These are phyloP conservation scores for Lenzites betulinus DNA, from an alignment of 768 basidiomycete genomes.

Conservation along the genomic window DNA sequence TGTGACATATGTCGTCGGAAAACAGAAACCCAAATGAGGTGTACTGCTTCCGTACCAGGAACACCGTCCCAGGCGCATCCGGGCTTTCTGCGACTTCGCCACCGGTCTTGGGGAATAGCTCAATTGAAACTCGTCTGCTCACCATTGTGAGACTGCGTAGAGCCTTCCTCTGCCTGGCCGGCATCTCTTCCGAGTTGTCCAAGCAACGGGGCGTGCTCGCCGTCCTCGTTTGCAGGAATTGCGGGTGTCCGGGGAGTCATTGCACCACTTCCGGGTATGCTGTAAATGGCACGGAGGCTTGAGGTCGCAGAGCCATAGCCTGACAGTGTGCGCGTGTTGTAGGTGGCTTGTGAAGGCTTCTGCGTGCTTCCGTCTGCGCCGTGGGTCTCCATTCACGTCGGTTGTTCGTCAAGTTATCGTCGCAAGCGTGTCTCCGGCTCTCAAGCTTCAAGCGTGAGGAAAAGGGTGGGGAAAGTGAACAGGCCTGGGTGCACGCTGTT, in stretches of 20 bases:
- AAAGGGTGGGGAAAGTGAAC: too few relatives aligned
- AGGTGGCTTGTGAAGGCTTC: background rate
- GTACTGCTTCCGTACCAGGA: too few relatives aligned
- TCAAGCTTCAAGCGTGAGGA: too few relatives aligned
- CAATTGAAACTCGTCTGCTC: constrained; percentile 1
- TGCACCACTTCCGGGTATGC: constrained; percentile 18
- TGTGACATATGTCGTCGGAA: too few relatives aligned
- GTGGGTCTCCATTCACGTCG: background rate
- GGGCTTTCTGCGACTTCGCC: background rate
- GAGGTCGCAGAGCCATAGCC: constrained; percentile 19
- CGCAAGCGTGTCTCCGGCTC: too few relatives aligned
- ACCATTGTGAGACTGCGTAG: constrained; percentile 7
- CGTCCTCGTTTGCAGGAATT: constrained; percentile 1
- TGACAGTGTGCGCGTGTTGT: constrained; percentile 13
- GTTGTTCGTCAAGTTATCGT: too few relatives aligned
- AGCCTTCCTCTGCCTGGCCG: constrained; percentile 9
- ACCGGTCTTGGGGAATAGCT: too few relatives aligned
- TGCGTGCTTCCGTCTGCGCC: constrained; percentile 1
- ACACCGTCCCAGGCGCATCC: background rate
- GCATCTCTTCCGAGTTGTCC: constrained; percentile 1
- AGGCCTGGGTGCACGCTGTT: too few relatives aligned
- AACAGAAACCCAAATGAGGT: too few relatives aligned
- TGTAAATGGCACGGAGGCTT: constrained; percentile 12
- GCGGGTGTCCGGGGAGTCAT: constrained; percentile 23
- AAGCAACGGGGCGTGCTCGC: constrained; percentile 18